Conservation (phyloP, 2,329 filamentous ascomycete genomes). For the Bipolaris bicolor region DNA sequence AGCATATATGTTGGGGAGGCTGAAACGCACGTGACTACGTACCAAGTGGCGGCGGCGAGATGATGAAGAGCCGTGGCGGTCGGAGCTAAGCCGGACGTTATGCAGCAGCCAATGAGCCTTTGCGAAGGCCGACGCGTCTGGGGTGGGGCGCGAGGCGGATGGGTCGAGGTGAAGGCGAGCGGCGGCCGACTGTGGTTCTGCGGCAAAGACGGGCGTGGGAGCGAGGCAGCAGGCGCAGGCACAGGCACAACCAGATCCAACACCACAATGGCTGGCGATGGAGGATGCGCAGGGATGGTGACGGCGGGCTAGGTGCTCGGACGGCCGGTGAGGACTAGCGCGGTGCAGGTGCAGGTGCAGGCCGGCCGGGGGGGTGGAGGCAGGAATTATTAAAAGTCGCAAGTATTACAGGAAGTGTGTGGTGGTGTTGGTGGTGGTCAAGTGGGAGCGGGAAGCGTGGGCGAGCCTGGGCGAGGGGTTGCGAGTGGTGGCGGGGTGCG, state of each 20-base stretch:
- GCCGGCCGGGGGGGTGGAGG: slow-evolving; percentile 23
- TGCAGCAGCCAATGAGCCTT: not conserved
- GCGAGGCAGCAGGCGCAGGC: not conserved
- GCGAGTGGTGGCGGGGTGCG: slow-evolving; percentile 27
- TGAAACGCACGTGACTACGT: slow-evolving; percentile 46
- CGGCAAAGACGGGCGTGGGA: not conserved
- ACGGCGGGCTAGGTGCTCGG: slow-evolving; percentile 24
- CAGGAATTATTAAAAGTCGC: slow-evolving; percentile 7
- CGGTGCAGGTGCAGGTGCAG: slow-evolving; percentile 26
- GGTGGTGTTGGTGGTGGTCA: slow-evolving; percentile 11
- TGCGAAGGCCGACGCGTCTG: slow-evolving; percentile 32
- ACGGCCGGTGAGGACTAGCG: slow-evolving; percentile 27
- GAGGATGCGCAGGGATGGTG: slow-evolving; percentile 29
- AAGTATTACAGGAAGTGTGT: not conserved
- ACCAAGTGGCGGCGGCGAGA: slow-evolving; percentile 31
- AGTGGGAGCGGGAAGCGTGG: not conserved
- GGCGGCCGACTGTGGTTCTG: slow-evolving; percentile 27
- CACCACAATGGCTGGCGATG: slow-evolving; percentile 27
- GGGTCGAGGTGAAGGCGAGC: slow-evolving; percentile 19
- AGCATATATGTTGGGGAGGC: slow-evolving; percentile 34
- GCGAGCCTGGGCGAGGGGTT: slow-evolving; percentile 7
- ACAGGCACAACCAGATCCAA: slow-evolving; percentile 15
- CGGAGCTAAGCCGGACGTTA: slow-evolving; percentile 38
- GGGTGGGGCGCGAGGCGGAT: slow-evolving; percentile 26
- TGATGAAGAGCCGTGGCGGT: slow-evolving; percentile 19